Base-by-base conservation (phyloP, 2,329 filamentous ascomycete genomes). In the Myrmaecium sp. region DNA sequence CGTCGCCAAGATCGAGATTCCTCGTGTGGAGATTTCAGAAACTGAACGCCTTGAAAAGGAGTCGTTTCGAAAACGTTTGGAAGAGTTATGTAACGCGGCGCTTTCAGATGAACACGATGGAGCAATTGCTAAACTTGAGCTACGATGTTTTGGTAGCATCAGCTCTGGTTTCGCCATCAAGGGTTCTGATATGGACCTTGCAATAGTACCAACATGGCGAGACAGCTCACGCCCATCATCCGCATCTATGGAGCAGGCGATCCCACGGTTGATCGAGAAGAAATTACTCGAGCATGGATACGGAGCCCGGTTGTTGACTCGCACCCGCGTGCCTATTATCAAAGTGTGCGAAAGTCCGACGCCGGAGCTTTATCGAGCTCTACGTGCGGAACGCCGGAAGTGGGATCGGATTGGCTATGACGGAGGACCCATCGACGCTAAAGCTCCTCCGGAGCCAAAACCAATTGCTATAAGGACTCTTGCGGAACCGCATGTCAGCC, bases 181-280 rank as follows among this genome's bases (percentile, higher is more conserved):
- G 40, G 70, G 72, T n/a, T 86, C 83, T 2, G 83, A 93, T 42
- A 82, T 93, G 75, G 84, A 94, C 49, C 65, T 93, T 16, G 78
- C 75, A 6, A 64, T 92, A 17, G 57, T 89, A 4, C 75, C 78
- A 2, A 68, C 67, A 3, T 52, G 62, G 44, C 42, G 37, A 24
- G 36, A 44, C 23, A 22, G 33, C 16, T 23, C 34, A n/a, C n/a
- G n/a, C n/a, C n/a, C n/a, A n/a, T n/a, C n/a, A n/a, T 64, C 27
- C 60, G n/a, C 64, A 3, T 62, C 69, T 33, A 57, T 58, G 9
- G 46, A 61, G 10, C 62, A 63, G 17, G 74, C 69, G 4, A 72
- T 89, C 29, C 81, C 81, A 2, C 66, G 79, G 14, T 44, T 84
- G 5, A 51, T 93, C 2, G 81, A 91, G 43, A 78, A 74, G 45